Base-by-base conservation (phyloP, 345 rosid species). In the Carallia pectinifolia region DNA sequence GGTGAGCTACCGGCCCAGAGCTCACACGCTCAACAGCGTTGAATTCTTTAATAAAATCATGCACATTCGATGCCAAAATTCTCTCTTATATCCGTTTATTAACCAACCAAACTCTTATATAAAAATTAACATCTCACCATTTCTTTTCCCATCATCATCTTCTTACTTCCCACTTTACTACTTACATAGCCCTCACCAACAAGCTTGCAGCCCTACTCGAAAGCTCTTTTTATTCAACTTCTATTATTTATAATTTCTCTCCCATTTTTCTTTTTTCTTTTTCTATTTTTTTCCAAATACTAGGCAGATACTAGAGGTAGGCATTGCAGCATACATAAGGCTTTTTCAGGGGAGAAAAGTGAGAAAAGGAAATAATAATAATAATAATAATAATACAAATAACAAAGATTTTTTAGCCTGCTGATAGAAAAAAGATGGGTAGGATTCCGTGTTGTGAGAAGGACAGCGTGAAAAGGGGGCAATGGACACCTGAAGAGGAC, bases 401-500 rank as follows among this genome's bases (percentile, higher is more conserved):
- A 44, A 4, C 55, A 4, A 75, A 75, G 55, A 74, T 76, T 16
- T 68, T 79, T 39, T 37, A 6, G 15, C 7, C 58, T 53, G 31
- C 58, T 53, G 31, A 29, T 44, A 38, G 52, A 48, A 64, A 71
- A 23, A 75, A 70, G 64, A 93, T 93, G 98, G 98, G 96, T 18
- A 80, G 98, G 70, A 88, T 92, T 55, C 97, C 98, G 52, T 92
- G 99, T 58, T 95, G 98, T 70, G 97, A 92, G 87, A 92, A 85
- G 82, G 96, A 90, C 66, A 92, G 77, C 66, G 98, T 95, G 76
- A 92, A 95, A 73, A 86, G 96, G 72, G 99, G 99, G 17, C 99
- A 92, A 64, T 95, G 99, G 99, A 92, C 98, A 30, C 98, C 97
- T 52, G 99, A 92, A 74, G 99, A 92, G 83, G 98, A 95, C 81